A percentile compares a stretch with the other conserved stretches of the same genome.
phyloP scores from a whole-genome alignment of 805 yeast genomes.

The Hyphopichia homilentoma region DNA sequence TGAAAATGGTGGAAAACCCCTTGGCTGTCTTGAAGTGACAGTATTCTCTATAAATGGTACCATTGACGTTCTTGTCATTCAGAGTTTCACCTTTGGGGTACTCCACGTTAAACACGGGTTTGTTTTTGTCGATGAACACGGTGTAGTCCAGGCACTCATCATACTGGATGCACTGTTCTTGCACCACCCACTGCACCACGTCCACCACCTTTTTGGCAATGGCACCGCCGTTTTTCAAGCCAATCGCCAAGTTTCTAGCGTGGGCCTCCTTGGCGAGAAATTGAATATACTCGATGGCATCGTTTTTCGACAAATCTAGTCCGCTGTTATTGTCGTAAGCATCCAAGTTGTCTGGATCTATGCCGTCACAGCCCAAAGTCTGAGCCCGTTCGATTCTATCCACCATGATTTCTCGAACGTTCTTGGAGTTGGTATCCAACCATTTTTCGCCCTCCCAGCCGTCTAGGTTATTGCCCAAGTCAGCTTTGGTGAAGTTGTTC shows the following conservation, averaged over 20 bases:
- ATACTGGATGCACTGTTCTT: constrained; percentile 24
- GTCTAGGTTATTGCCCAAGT: constrained; percentile 18
- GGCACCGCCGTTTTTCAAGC: constrained; percentile 20
- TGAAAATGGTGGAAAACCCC: constrained; percentile 17
- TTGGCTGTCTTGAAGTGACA: constrained; percentile 8
- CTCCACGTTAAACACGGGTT: constrained; percentile 23
- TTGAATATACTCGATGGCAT: constrained; percentile 18
- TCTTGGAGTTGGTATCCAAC: constrained; percentile 16
- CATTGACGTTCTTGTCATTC: constrained; percentile 6
- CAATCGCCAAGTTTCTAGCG: constrained; percentile 13
- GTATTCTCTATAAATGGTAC: constrained; percentile 2
- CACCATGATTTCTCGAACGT: constrained; percentile 16
- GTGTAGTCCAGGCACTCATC: constrained; percentile 16
- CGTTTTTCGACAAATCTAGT: constrained; percentile 16
- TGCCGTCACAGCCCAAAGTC: constrained; percentile 20
- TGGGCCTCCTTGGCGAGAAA: constrained; percentile 17
- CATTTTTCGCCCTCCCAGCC: constrained; percentile 27
- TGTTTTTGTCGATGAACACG: constrained; percentile 10
- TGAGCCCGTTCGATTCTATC: constrained; percentile 15
- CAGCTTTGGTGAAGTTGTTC: constrained; percentile 10
- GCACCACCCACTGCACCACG: constrained; percentile 19
- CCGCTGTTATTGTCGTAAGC: constrained; percentile 26
- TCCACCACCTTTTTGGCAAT: constrained; percentile 15
- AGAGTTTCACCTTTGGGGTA: constrained; percentile 16
- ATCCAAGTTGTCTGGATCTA: constrained; percentile 27